Base-by-base conservation (phyloP, 2,329 filamentous ascomycete genomes). In the Penicillium digitatum region DNA sequence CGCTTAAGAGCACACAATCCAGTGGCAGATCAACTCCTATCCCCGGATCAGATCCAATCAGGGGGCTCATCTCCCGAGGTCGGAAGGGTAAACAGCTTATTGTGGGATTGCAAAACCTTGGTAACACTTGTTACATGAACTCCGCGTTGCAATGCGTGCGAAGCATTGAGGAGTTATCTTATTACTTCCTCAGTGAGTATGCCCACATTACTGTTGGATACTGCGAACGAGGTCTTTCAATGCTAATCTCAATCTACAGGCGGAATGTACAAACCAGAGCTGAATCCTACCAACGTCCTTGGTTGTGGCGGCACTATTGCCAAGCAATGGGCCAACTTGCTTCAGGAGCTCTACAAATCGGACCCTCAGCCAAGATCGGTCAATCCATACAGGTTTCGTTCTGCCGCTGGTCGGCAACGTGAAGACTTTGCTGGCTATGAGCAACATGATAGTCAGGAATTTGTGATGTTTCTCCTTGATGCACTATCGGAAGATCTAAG, bases 51-150 rank as follows among this genome's bases (percentile, higher is more conserved):
- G 92, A 89, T 34, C 50, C 50, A 16, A 39, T 53, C 8, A 32
- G 35, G 18, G 39, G 34, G 8, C 40, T 54, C 32, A 44, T 45
- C 16, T 29, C 47, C 0, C 82, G 91, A 62, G 90, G 90, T 40
- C 62, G 65, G 39, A 84, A 87, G 57, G 83, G 85, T 37, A 88
- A 88, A 10, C 85, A 86, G 58, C 74, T 85, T 32, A 87, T 87
- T 38, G 88, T 92, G 39, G 94, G 94, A 32, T 78, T 99, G 49
- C 85, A 84, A 60, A 99, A 99, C 68, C 78, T 99, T 14, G 94
- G 94, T 46, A 99, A 99, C 68, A 97, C 94, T 0, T 99, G 94
- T 75, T 99, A 99, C 76, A 96, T 97, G 92, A 97, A 97, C 73
- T 96, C 93, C 22, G 94, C 94, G 10, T 79, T 97, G 52, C 94